Percentiles rank a stretch among this genome's conserved stretches.
These are phyloP conservation scores for Saccharomyces jurei DNA, from an alignment of 805 yeast genomes.

Conservation along the genomic window DNA sequence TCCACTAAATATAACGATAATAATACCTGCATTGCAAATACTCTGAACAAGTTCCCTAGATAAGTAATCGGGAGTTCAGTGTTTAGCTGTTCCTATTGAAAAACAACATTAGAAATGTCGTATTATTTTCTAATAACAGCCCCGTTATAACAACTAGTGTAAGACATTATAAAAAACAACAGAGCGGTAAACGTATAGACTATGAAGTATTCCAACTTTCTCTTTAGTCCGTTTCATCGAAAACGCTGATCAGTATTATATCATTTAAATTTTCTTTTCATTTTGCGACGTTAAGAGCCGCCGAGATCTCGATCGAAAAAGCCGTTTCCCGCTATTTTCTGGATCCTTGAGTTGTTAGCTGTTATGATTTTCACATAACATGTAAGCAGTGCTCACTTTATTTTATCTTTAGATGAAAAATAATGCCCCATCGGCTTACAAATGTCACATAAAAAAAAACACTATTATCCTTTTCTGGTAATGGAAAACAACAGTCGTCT, in stretches of 20 bases:
- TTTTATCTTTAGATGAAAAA: not conserved
- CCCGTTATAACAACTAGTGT: too few species aligned
- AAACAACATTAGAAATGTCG: too few species aligned
- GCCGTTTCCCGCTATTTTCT: not conserved
- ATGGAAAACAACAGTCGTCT: not conserved
- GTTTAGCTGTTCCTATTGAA: too few species aligned
- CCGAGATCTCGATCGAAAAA: not conserved
- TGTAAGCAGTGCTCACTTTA: not conserved
- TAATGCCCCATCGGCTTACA: not conserved
- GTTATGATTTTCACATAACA: not conserved
- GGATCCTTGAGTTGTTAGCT: not conserved
- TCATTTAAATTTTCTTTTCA: conserved; percentile 2
- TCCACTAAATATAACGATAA: not conserved
- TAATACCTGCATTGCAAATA: not conserved
- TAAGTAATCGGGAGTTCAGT: too few species aligned
- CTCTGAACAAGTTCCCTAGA: not conserved
- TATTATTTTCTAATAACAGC: too few species aligned
- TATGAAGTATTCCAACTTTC: too few species aligned
- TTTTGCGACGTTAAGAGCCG: conserved; percentile 6
- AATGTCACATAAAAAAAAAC: not conserved
- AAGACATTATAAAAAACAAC: too few species aligned
- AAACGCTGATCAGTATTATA: not conserved
- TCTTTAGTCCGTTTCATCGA: too few species aligned
- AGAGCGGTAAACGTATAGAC: too few species aligned
- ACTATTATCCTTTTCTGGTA: not conserved